Conservation (phyloP, 805 yeast species). For the Komagataella pseudopastoris region DNA sequence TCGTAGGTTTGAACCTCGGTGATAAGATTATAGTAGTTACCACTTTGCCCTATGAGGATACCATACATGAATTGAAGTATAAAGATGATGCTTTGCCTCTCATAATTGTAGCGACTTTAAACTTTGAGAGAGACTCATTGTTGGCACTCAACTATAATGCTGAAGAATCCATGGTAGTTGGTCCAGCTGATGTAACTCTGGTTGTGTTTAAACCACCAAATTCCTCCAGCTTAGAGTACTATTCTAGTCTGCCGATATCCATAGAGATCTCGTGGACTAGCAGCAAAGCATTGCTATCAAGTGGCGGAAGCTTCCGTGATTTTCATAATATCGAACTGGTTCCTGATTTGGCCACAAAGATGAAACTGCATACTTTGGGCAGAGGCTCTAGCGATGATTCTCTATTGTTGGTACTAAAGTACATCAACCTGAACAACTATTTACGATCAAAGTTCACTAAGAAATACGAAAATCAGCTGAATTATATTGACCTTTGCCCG, state of each 20-base stretch:
- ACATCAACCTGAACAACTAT: constrained; percentile 17
- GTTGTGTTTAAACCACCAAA: constrained; percentile 62
- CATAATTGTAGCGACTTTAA: constrained; percentile 3
- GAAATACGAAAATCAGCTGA: constrained; percentile 1
- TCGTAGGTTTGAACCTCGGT: neutral
- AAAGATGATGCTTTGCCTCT: constrained; percentile 6
- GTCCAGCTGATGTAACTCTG: constrained; percentile 9
- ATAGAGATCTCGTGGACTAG: constrained; percentile 34
- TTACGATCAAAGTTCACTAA: constrained; percentile 11
- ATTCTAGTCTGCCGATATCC: constrained; percentile 59
- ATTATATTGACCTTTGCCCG: neutral
- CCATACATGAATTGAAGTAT: constrained; percentile 7
- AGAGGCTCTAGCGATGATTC: neutral
- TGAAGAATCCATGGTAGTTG: neutral
- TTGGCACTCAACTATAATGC: neutral
- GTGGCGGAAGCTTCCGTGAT: neutral
- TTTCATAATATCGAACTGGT: neutral
- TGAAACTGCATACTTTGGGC: neutral
- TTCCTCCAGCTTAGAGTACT: constrained; percentile 59
- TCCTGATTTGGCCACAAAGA: neutral
- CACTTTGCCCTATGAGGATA: constrained; percentile 2
- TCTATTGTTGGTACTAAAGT: constrained; percentile 1
- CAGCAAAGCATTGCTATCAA: constrained; percentile 3
- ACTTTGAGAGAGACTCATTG: neutral
- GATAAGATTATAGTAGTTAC: neutral